A percentile compares a stretch with the other conserved stretches of the same genome.
Conservation (phyloP, 1,284 basidiomycete species). For the Rhodotorula sp. region DNA sequence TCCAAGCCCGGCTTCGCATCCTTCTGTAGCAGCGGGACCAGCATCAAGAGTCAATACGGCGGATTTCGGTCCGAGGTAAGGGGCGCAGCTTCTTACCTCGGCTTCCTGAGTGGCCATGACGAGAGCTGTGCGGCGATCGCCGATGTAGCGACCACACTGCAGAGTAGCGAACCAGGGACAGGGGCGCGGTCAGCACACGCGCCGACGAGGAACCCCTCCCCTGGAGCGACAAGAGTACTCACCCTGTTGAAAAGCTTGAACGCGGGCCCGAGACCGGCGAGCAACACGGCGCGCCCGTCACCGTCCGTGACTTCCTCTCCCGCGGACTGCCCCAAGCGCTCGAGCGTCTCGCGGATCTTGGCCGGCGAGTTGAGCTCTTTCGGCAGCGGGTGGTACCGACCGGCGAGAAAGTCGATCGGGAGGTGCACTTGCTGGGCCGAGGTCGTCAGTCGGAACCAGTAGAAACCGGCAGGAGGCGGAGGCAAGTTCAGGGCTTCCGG, state of each 20-base stretch:
- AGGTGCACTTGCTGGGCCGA: not conserved
- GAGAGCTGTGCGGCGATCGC: slow-evolving; percentile 6
- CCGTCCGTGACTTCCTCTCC: not conserved
- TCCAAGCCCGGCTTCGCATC: too few relatives aligned
- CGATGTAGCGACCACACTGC: slow-evolving; percentile 1
- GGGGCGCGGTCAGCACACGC: not conserved
- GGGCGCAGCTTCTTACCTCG: slow-evolving; percentile 1
- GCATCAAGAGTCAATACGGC: not conserved
- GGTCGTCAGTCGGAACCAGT: slow-evolving; percentile 16
- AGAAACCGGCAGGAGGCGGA: slow-evolving; percentile 19
- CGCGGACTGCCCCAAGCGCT: not conserved
- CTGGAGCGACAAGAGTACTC: not conserved
- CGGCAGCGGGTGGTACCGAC: slow-evolving; percentile 34
- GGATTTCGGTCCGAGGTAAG: not conserved
- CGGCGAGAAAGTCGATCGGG: slow-evolving; percentile 27
- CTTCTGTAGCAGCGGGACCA: too few relatives aligned
- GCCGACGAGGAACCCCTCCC: not conserved
- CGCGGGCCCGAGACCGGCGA: slow-evolving; percentile 25
- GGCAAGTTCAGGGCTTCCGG: slow-evolving; percentile 14
- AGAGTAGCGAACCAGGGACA: not conserved
- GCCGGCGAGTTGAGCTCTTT: not conserved
- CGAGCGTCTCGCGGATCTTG: not conserved
- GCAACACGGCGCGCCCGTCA: slow-evolving; percentile 6
- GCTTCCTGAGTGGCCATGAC: slow-evolving; percentile 5
- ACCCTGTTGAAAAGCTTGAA: slow-evolving; percentile 20